Percentiles rank a stretch among this genome's conserved stretches.
Evolutionary conservation across 2,329 filamentous ascomycete species (phyloP).

Genomic region (Aureobasidium sp.): DNA sequence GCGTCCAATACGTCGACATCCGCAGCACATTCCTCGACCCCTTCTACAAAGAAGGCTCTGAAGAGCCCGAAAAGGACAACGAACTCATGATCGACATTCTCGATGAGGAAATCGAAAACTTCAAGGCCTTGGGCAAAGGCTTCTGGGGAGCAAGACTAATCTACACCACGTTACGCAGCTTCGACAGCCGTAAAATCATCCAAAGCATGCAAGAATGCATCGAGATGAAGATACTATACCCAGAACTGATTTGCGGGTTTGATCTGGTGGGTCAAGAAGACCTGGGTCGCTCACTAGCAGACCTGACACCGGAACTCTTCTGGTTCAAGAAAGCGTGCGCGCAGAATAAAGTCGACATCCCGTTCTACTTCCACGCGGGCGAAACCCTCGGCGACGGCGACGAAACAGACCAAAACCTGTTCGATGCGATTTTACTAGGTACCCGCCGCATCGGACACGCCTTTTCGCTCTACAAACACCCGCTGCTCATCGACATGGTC

Average conservation of each 20-base stretch:
- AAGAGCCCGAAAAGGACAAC: slow-evolving; percentile 61
- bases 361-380: slow-evolving; percentile 94
- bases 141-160: slow-evolving; percentile 86
- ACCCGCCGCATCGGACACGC: slow-evolving; percentile 85
- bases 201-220: slow-evolving; percentile 86
- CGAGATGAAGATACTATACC: slow-evolving; percentile 68
- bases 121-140: slow-evolving; percentile 58
- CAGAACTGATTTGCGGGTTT: slow-evolving; percentile 75
- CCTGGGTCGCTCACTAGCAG: slow-evolving; percentile 63
- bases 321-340: slow-evolving; percentile 88
- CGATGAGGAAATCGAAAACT: slow-evolving; percentile 69
- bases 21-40: slow-evolving; percentile 66
- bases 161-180: slow-evolving; percentile 67
- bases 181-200: slow-evolving; percentile 59
- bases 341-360: slow-evolving; percentile 70
- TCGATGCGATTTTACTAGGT: slow-evolving; percentile 79
- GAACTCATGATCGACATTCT: slow-evolving; percentile 64
- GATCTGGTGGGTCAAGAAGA: slow-evolving; percentile 89
- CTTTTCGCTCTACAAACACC: slow-evolving; percentile 85
- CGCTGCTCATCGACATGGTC: slow-evolving; percentile 78
- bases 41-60: slow-evolving; percentile 59
- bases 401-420: slow-evolving; percentile 73
- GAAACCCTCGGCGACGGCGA: slow-evolving; percentile 77
- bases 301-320: slow-evolving; percentile 77
- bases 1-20: slow-evolving; percentile 78